phyloP scores from a whole-genome alignment of 306 rosid species.

The Phaseolus lunatus region DNA sequence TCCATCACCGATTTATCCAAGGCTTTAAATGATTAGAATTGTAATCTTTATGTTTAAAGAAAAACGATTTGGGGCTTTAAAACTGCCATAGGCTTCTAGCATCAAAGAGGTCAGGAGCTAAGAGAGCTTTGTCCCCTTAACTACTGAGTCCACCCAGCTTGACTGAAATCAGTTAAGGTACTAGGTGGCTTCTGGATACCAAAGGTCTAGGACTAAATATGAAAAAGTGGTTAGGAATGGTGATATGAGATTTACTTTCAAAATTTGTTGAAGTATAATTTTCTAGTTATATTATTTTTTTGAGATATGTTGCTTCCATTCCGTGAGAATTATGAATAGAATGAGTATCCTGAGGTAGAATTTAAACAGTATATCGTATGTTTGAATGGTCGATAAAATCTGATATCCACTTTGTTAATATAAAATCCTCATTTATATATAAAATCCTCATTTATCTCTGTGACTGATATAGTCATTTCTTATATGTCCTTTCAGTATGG shows the following conservation, averaged over 20 bases:
- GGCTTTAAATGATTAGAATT: conserved; percentile 19
- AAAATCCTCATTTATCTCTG: conserved; percentile 23
- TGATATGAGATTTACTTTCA: conserved; percentile 2
- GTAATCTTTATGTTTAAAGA: conserved; percentile 2
- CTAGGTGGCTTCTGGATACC: neutral
- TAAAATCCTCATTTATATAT: conserved; percentile 22
- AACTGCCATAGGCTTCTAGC: conserved; percentile 16
- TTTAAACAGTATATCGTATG: neutral
- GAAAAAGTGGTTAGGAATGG: neutral
- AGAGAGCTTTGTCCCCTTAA: neutral
- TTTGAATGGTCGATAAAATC: conserved; percentile 30
- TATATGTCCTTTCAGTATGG: conserved; percentile 76
- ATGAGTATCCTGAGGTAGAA: conserved; percentile 6
- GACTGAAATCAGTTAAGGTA: neutral
- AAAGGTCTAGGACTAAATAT: neutral
- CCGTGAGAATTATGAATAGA: neutral
- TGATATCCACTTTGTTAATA: neutral
- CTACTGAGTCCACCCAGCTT: neutral
- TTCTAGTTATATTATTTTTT: conserved; percentile 8
- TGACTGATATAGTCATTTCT: conserved; percentile 41
- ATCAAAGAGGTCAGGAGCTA: neutral
- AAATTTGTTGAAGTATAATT: neutral
- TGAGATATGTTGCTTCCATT: conserved; percentile 4
- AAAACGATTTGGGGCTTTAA: conserved; percentile 10
- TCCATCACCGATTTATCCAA: conserved; percentile 15